These are phyloP conservation scores for Carex myosuroides DNA, from an alignment of 176 grass and related monocot genomes.

Conservation along the genomic window DNA sequence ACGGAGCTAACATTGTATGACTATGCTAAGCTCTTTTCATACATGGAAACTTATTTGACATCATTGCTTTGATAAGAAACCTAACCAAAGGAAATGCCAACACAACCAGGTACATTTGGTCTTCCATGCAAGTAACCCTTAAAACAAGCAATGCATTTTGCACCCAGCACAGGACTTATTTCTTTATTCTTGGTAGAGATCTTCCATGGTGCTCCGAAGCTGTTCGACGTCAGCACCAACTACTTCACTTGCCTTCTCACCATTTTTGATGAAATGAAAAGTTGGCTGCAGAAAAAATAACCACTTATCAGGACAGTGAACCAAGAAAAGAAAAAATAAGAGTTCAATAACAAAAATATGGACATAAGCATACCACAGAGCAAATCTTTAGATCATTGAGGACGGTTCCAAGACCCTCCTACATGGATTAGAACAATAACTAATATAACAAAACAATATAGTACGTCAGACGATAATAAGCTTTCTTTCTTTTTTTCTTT, in stretches of 20 bases:
- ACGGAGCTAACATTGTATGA: neutral
- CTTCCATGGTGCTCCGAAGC: conserved; percentile 33
- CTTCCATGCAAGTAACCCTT: neutral
- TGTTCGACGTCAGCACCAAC: conserved; percentile 32
- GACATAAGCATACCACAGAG: conserved; percentile 41
- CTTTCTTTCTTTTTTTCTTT: neutral
- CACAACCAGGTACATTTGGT: neutral
- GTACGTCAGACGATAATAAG: neutral
- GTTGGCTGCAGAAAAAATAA: conserved; percentile 34
- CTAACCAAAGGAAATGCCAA: neutral
- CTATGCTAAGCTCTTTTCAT: neutral
- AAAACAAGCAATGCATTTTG: neutral
- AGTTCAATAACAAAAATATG: neutral
- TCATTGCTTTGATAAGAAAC: neutral
- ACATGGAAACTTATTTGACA: neutral
- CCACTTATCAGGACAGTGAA: neutral
- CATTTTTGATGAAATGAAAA: conserved; percentile 47
- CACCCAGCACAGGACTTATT: neutral
- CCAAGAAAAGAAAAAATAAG: neutral
- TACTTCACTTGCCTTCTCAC: conserved; percentile 36
- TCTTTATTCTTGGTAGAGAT: conserved; percentile 32
- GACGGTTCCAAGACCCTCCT: conserved; percentile 38
- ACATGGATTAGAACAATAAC: neutral
- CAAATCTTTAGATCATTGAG: conserved; percentile 34
- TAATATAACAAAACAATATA: neutral